Base-by-base conservation (phyloP, 768 basidiomycete genomes). In the Pulveroboletus frians region DNA sequence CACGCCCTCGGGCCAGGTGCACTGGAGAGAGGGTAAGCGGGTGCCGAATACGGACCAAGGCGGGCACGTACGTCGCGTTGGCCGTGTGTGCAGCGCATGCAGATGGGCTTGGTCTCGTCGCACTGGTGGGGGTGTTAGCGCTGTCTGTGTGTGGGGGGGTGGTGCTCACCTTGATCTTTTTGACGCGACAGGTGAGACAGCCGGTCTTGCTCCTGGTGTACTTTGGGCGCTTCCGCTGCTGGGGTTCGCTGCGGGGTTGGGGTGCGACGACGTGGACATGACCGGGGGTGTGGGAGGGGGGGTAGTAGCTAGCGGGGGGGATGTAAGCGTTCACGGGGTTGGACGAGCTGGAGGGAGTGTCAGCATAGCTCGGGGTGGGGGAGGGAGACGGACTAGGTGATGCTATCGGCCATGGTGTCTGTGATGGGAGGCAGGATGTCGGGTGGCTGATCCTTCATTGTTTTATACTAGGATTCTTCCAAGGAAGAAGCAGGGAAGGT, bases 141-240 rank as follows among this genome's bases (percentile, higher is more conserved):
- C 21, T 21, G 21, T 4, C 3, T 11, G 18, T 13, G 47, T 35
- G 32, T 39, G 37, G 31, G 18, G 50, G n/a, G 35, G 39, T 2
- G 48, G 47, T 47, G 63, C 77, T 46, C 54, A 88, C 89, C 80
- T 96, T 96, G 62, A 97, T 91, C 76, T 95, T 90, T 76, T 94
- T 93, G 54, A 83, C 80, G 59, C 93, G 80, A 77, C 93, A 97
- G 37, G 90, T 93, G 64, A 95, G 71, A 65, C 93, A 97, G 20
- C 93, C 93, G 1, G 92, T 92, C 73, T 95, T 93, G 70, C 88
- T 91, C 59, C 93, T 80, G 54, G 89, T 92, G 60, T 94, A 94
- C 75, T 96, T 96, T 42, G 89, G 90, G 31, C 89, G 84, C 65
- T 89, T 90, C 51, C 88, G 78, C 59, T 75, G 72, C n/a, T 77